Base-by-base conservation (phyloP, 768 basidiomycete genomes). In the Lenzites betulinus region DNA sequence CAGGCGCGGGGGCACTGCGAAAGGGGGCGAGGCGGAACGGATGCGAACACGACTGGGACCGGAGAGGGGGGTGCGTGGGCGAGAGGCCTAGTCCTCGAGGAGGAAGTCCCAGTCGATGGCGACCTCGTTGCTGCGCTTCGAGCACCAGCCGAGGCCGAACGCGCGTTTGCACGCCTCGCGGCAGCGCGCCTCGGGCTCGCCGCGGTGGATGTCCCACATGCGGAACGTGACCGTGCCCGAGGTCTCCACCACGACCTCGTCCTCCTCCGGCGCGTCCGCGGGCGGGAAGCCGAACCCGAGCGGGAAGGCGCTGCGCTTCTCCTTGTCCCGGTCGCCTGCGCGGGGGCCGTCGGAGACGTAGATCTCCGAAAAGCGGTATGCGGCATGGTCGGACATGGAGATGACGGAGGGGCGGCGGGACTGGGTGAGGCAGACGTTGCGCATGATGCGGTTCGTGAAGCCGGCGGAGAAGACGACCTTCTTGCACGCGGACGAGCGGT, bases 51-150 rank as follows among this genome's bases (percentile, higher is more conserved):
- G 30, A 33, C 6, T 16, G n/a, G 35, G 28, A 7, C 22, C 12
- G 18, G 52, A 15, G 26, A 12, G 26, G 26, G 43, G 35, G 47
- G 13, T 20, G 9, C 30, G 30, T 33, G 30, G 30, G 36, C 6
- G 9, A 20, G 33, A 54, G 15, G 25, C 42, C 43, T 46, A 89
- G 68, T 88, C 87, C 60, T 90, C 88, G 49, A 92, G 79, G 58
- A 92, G 75, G 73, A 88, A 91, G 70, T 92, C 90, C 90, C 90
- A 92, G 73, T 91, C 81, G 59, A 89, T 86, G 44, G 76, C 64
- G 30, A 67, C 67, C 67, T 82, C 84, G 7, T 83, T 81, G 44
- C 77, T 74, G 70, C 80, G 87, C 67, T 78, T 83, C 12, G 77
- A 67, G 70, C 83, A 83, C 68, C 68, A 71, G 49, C 70, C 70